Evolutionary conservation across 2,329 filamentous ascomycete species (phyloP).

Genomic region (Aspergillus brasiliensis): DNA sequence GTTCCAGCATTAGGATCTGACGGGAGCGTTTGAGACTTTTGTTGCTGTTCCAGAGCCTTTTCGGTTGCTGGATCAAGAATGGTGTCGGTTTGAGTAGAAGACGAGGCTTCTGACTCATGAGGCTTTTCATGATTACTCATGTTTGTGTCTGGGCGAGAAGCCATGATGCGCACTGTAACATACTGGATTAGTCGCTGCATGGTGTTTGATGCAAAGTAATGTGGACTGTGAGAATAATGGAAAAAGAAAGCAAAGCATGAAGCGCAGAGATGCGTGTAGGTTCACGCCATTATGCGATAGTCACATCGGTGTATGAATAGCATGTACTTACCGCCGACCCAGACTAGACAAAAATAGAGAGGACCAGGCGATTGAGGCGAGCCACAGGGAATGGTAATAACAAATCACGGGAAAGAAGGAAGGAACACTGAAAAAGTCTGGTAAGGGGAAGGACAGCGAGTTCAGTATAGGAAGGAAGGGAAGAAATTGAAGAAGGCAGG

Average conservation of each 20-base stretch:
- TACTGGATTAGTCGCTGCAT: slow-evolving; percentile 3
- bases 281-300: neutral
- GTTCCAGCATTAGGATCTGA: slow-evolving; percentile 18
- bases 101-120: slow-evolving; percentile 36
- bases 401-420: neutral
- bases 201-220: neutral
- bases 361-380: neutral
- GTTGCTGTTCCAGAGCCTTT: slow-evolving; percentile 18
- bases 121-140: slow-evolving; percentile 27
- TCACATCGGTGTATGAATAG: neutral
- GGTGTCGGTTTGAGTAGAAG: slow-evolving; percentile 34
- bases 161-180: slow-evolving; percentile 22
- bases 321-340: slow-evolving; percentile 10
- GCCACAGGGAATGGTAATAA: neutral
- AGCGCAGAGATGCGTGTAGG: neutral
- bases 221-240: neutral
- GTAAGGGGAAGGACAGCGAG: neutral
- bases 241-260: neutral
- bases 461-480: neutral
- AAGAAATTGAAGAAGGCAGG: slow-evolving; percentile 3
- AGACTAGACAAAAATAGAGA: neutral
- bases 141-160: slow-evolving; percentile 18
- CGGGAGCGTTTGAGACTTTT: slow-evolving; percentile 19
- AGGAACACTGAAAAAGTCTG: neutral
- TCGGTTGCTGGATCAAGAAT: slow-evolving; percentile 23